A percentile compares a stretch with the other conserved stretches of the same genome.
Conservation (phyloP, 1,284 basidiomycete species). For the Phellopilus nigrolimitatus region DNA sequence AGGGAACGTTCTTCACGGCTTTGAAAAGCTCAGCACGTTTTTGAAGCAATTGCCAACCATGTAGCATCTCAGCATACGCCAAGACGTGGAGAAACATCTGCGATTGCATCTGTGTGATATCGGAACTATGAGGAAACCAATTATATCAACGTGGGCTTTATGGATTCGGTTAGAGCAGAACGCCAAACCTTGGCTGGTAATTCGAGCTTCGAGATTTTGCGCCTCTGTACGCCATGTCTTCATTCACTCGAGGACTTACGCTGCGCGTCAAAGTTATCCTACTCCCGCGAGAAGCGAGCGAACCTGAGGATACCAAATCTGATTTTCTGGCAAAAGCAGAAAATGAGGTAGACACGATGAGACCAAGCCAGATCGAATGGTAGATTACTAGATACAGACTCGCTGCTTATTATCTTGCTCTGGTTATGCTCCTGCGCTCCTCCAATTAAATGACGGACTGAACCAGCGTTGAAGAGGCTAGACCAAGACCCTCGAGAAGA, state of each 20-base stretch:
- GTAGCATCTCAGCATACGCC: constrained; percentile 70
- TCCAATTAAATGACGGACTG: constrained; percentile 60
- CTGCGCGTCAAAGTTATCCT: background rate
- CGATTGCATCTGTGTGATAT: constrained; percentile 4
- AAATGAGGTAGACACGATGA: background rate
- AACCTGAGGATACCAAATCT: background rate
- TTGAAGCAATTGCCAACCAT: constrained; percentile 62
- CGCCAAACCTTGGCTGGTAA: too few species aligned
- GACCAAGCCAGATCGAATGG: too few species aligned
- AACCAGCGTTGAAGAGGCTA: constrained; percentile 60
- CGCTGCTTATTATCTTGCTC: background rate
- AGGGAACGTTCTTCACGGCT: constrained; percentile 35
- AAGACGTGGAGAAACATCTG: constrained; percentile 59
- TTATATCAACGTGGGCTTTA: constrained; percentile 4
- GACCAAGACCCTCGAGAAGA: constrained; percentile 74
- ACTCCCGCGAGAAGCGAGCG: background rate
- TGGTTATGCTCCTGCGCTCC: constrained; percentile 34
- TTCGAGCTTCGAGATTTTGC: background rate
- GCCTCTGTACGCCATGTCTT: background rate
- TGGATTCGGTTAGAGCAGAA: background rate
- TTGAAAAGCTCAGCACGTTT: constrained; percentile 70
- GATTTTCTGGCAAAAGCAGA: constrained; percentile 1
- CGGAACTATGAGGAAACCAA: constrained; percentile 7
- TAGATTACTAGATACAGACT: background rate
- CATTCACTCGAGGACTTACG: background rate